A percentile compares a stretch with the other conserved stretches of the same genome.
Conservation (phyloP, 116 monocot genomes). For the Iris pallida region DNA sequence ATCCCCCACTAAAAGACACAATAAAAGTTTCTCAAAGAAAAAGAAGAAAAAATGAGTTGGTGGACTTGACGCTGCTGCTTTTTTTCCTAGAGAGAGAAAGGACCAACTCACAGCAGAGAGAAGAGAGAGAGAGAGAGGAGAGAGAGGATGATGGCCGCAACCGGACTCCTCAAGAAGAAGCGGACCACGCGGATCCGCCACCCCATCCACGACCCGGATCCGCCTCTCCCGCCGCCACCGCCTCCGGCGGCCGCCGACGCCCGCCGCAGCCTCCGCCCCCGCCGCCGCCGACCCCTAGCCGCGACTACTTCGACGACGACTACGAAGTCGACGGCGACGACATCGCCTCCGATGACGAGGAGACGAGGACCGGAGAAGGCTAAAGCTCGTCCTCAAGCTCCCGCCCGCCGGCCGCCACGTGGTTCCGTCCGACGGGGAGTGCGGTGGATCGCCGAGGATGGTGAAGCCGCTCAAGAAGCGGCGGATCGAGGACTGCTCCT, state of each 20-base stretch:
- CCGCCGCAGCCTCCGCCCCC: slow-evolving; percentile 30
- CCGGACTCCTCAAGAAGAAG: slow-evolving; percentile 29
- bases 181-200: slow-evolving; percentile 4
- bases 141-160: slow-evolving; percentile 32
- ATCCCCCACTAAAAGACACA: too few species aligned
- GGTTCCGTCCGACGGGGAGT: slow-evolving; percentile 4
- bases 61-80: too few species aligned
- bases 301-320: background rate
- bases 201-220: slow-evolving; percentile 2
- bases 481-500: slow-evolving; percentile 20
- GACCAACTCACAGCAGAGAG: slow-evolving; percentile 2
- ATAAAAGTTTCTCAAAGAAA: too few species aligned
- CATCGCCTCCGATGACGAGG: slow-evolving; percentile 18
- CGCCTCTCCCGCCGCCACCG: slow-evolving; percentile 3
- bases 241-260: slow-evolving; percentile 10
- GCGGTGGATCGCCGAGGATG: slow-evolving; percentile 24
- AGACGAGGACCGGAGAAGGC: slow-evolving; percentile 32
- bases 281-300: slow-evolving; percentile 18
- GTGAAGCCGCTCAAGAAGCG: slow-evolving; percentile 52
- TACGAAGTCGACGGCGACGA: slow-evolving; percentile 18
- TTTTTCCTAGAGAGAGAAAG: slow-evolving; percentile 8
- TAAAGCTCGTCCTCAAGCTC: slow-evolving; percentile 38
- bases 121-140: slow-evolving; percentile 18
- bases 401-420: slow-evolving; percentile 21
- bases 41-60: too few species aligned